Conservation (phyloP, 495 filamentous ascomycete genomes). For the Aspergillus haitiensis region DNA sequence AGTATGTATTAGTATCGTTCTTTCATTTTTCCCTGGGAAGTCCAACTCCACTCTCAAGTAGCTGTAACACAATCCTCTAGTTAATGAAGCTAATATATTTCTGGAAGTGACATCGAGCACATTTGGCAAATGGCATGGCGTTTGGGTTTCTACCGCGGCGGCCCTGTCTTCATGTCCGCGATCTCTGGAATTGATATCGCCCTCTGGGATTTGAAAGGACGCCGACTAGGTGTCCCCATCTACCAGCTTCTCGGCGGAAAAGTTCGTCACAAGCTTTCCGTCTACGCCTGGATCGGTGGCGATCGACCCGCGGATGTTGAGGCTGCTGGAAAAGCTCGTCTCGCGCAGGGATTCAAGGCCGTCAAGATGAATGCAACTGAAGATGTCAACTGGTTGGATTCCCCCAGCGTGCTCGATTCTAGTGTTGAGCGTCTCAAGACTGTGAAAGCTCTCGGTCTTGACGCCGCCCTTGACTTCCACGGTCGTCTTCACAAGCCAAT, state of each 20-base stretch:
- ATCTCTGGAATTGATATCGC: conserved; percentile 77
- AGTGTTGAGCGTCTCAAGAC: conserved; percentile 67
- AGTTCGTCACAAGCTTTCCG: conserved; percentile 66
- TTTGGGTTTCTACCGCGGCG: conserved; percentile 73
- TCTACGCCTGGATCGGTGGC: conserved; percentile 84
- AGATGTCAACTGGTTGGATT: conserved; percentile 78
- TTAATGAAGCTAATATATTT: conserved; percentile 6
- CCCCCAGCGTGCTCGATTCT: conserved; percentile 61
- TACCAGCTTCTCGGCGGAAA: conserved; percentile 74
- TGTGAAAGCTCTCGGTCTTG: conserved; percentile 69
- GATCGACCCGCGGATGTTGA: conserved; percentile 71
- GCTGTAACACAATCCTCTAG: not conserved
- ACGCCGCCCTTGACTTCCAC: conserved; percentile 76
- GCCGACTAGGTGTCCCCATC: conserved; percentile 62
- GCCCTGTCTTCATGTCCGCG: conserved; percentile 79
- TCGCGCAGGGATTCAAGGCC: conserved; percentile 68
- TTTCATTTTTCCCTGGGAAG: not conserved
- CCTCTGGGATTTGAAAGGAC: conserved; percentile 71
- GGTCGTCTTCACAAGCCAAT: conserved; percentile 78
- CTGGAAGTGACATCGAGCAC: conserved; percentile 69
- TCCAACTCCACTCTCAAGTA: not conserved
- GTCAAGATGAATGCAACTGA: conserved; percentile 85
- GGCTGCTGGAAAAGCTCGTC: conserved; percentile 59
- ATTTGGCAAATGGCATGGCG: conserved; percentile 76
- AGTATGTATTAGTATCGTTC: conserved; percentile 46